A percentile compares a stretch with the other conserved stretches of the same genome.
These are phyloP conservation scores for Suillus spraguei DNA, from an alignment of 768 basidiomycete species.

Conservation along the genomic window DNA sequence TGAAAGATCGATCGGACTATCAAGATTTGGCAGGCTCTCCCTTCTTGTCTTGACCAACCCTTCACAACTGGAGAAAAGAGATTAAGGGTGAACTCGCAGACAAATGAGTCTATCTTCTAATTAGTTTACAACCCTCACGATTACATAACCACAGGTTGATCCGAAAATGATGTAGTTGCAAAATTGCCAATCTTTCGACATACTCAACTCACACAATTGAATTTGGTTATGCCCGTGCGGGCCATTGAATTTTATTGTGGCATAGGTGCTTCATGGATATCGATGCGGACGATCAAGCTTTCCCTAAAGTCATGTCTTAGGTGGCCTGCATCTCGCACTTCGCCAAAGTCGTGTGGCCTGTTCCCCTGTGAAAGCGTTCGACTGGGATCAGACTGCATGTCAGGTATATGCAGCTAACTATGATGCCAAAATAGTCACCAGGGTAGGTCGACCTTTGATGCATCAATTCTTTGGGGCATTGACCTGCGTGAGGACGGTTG, in stretches of 20 bases:
- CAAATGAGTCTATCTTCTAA: slow-evolving; percentile 1
- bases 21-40: background rate
- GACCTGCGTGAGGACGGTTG: background rate
- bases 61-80: background rate
- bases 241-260: slow-evolving; percentile 78
- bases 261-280: slow-evolving; percentile 55
- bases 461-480: background rate
- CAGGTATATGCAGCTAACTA: slow-evolving; percentile 69
- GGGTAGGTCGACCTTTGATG: slow-evolving; percentile 39
- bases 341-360: slow-evolving; percentile 49
- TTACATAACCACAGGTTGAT: slow-evolving; percentile 12
- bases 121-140: slow-evolving; percentile 6
- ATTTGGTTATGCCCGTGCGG: slow-evolving; percentile 14
- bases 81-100: background rate
- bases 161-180: background rate
- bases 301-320: slow-evolving; percentile 35
- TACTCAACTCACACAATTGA: too few relatives aligned
- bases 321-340: slow-evolving; percentile 74
- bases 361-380: slow-evolving; percentile 66
- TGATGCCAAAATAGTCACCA: slow-evolving; percentile 47
- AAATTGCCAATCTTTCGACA: background rate
- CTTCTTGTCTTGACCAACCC: background rate
- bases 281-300: background rate
- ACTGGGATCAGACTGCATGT: slow-evolving; percentile 80
- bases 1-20: background rate